These are phyloP conservation scores for Spergularia bocconei DNA, from an alignment of 148 eudicot genomes.

Conservation along the genomic window DNA sequence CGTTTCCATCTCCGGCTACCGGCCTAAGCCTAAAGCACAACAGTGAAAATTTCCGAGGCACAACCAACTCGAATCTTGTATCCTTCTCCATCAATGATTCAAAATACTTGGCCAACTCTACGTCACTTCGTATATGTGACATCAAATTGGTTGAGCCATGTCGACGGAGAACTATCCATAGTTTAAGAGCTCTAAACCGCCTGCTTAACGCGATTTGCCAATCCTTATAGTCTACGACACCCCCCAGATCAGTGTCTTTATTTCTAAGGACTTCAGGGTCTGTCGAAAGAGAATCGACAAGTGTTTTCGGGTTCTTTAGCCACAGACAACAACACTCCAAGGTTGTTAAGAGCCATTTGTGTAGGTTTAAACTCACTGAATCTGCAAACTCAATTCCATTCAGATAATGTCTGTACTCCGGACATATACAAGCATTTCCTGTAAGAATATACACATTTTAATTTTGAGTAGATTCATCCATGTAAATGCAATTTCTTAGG, in stretches of 20 bases:
- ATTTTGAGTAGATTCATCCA: too few species aligned
- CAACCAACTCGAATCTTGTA: constrained; percentile 36
- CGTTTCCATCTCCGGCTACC: neutral
- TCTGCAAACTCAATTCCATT: constrained; percentile 42
- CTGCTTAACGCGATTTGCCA: constrained; percentile 50
- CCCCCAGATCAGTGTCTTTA: constrained; percentile 22
- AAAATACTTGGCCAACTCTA: constrained; percentile 37
- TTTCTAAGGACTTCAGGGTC: constrained; percentile 40
- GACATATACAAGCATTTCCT: constrained; percentile 50
- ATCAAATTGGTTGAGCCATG: constrained; percentile 38
- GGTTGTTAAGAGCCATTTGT: constrained; percentile 50
- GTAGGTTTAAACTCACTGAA: constrained; percentile 45
- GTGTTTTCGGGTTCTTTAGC: constrained; percentile 29
- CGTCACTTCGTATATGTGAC: constrained; percentile 39
- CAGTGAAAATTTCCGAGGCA: constrained; percentile 35
- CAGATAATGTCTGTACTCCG: constrained; percentile 44
- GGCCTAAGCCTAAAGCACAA: constrained; percentile 40
- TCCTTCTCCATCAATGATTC: constrained; percentile 33
- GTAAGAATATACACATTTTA: neutral
- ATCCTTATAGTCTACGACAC: constrained; percentile 51
- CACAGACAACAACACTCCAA: constrained; percentile 49
- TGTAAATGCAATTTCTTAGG: too few species aligned
- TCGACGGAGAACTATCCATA: constrained; percentile 41
- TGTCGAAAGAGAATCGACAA: constrained; percentile 37
- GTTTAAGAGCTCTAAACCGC: constrained; percentile 40